These are phyloP conservation scores for Chaetomiaceae sp. DNA, from an alignment of 2,329 filamentous ascomycete species.

Conservation along the genomic window DNA sequence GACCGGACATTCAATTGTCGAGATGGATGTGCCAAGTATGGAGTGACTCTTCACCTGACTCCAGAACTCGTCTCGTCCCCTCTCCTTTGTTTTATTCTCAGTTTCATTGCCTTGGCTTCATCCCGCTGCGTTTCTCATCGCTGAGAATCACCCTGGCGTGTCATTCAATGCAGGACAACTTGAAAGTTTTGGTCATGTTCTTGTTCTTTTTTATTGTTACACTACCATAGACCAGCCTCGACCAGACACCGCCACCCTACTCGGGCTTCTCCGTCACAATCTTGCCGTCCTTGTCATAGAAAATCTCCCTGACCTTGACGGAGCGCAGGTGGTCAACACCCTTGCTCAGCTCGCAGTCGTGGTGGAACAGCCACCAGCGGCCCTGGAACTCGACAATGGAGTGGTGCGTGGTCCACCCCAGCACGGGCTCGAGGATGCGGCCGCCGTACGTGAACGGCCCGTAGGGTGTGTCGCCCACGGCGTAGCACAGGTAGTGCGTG, in stretches of 20 bases:
- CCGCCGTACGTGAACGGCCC: constrained; percentile 72
- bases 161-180: too few relatives aligned
- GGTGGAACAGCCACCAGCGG: constrained; percentile 72
- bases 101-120: too few relatives aligned
- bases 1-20: too few relatives aligned
- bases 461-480: constrained; percentile 57
- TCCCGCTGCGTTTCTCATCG: too few relatives aligned
- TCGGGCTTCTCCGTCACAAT: constrained; percentile 46
- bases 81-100: too few relatives aligned
- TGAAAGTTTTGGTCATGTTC: too few relatives aligned
- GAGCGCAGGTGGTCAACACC: constrained; percentile 67
- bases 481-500: constrained; percentile 70
- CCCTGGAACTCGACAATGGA: constrained; percentile 70
- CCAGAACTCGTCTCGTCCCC: too few relatives aligned
- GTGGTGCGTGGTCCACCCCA: constrained; percentile 80
- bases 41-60: too few relatives aligned
- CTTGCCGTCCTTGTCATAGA: constrained; percentile 62
- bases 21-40: too few relatives aligned
- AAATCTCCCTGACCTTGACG: constrained; percentile 72
- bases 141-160: too few relatives aligned
- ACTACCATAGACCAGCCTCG: too few relatives aligned
- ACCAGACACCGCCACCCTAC: constrained; percentile 3
- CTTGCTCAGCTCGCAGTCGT: constrained; percentile 64
- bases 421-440: constrained; percentile 67
- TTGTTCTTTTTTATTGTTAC: not conserved